phyloP scores from a whole-genome alignment of 441 rosid genomes.

The Aleurites moluccanus region DNA sequence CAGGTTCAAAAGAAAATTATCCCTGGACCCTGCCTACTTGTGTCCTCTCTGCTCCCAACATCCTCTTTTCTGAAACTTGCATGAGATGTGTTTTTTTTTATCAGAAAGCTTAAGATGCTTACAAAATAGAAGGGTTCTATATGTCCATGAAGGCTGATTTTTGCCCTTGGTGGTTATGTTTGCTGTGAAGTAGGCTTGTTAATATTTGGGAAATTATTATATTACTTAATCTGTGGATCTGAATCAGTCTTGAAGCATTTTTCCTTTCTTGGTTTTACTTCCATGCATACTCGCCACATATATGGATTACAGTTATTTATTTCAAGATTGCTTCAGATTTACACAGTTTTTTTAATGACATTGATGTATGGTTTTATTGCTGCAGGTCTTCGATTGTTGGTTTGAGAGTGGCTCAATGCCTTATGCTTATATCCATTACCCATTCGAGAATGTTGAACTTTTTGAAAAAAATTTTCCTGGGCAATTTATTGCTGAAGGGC shows the following conservation, averaged over 20 bases:
- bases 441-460: constrained; percentile 88
- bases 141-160: background rate
- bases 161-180: background rate
- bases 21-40: no score
- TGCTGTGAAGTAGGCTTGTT: background rate
- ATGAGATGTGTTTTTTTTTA: background rate
- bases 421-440: constrained; percentile 94
- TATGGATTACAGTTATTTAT: background rate
- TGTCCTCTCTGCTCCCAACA: background rate
- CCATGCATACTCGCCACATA: background rate
- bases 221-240: background rate
- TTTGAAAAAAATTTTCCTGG: constrained; percentile 97
- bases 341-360: background rate
- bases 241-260: background rate
- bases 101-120: background rate
- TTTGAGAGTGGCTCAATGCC: constrained; percentile 99
- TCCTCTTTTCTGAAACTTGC: background rate
- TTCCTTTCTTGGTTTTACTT: background rate
- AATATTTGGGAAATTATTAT: background rate
- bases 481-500: constrained; percentile 96
- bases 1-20: no score
- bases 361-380: constrained; percentile 18
- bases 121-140: background rate
- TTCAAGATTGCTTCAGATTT: background rate
- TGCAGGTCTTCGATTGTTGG: constrained; percentile 99